Conservation (phyloP, 805 yeast genomes). For the Tetrapisispora pingtungensis region DNA sequence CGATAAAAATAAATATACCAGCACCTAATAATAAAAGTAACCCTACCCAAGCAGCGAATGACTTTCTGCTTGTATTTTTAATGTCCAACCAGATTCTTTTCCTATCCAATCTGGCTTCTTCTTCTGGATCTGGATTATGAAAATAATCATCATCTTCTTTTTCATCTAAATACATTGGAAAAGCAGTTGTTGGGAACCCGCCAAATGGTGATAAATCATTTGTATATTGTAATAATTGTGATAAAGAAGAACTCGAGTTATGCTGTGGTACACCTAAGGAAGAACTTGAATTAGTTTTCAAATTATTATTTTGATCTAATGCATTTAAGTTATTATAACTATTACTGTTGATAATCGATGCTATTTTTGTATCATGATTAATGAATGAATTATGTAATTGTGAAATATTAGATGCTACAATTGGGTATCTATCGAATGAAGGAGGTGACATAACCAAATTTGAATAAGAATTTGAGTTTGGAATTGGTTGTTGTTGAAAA, state of each 20-base stretch:
- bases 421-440: constrained; percentile 61
- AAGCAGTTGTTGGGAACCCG: constrained; percentile 88
- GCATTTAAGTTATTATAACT: not conserved
- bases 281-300: constrained; percentile 4
- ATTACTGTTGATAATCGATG: not conserved
- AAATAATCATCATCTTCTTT: constrained; percentile 91
- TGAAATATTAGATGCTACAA: constrained; percentile 38
- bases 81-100: constrained; percentile 55
- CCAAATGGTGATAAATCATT: constrained; percentile 84
- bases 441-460: constrained; percentile 35
- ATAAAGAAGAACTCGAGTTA: constrained; percentile 3
- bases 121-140: constrained; percentile 93
- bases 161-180: constrained; percentile 85
- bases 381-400: constrained; percentile 2
- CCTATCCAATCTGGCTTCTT: constrained; percentile 77
- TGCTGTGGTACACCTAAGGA: not conserved
- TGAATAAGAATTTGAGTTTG: constrained; percentile 5
- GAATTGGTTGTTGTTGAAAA: not conserved
- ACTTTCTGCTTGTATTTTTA: constrained; percentile 53
- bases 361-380: not conserved
- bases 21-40: constrained; percentile 50
- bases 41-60: constrained; percentile 54
- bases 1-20: constrained; percentile 50
- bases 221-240: constrained; percentile 29
- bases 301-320: not conserved